phyloP scores from a whole-genome alignment of 75 land plant genomes.

The Pinus taeda region DNA sequence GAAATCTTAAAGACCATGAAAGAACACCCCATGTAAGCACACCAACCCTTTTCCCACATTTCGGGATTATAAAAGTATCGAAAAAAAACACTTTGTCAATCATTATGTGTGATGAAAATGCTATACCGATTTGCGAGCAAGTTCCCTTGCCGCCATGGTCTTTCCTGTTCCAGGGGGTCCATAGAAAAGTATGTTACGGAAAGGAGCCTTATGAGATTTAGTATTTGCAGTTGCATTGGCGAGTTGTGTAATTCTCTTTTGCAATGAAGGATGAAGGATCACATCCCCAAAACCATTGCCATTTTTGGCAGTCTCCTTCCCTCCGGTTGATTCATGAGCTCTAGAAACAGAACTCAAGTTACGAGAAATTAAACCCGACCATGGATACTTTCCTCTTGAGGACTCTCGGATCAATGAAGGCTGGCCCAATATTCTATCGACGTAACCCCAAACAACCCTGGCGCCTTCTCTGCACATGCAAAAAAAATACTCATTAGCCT shows the following conservation, averaged over 20 bases:
- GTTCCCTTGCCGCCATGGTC: constrained; percentile 94
- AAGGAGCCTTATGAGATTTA: constrained; percentile 87
- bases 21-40: no score
- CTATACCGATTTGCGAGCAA: constrained; percentile 85
- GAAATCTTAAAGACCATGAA: no score
- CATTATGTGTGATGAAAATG: no score
- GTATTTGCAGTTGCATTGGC: constrained; percentile 91
- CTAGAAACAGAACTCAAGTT: constrained; percentile 14
- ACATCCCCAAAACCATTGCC: constrained; percentile 55
- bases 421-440: constrained; percentile 92
- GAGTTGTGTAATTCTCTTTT: constrained; percentile 78
- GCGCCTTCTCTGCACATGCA: constrained; percentile 79
- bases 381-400: constrained; percentile 83
- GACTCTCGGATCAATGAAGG: constrained; percentile 95
- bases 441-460: constrained; percentile 86
- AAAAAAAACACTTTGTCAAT: no score
- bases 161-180: constrained; percentile 99
- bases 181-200: constrained; percentile 96
- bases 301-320: constrained; percentile 19
- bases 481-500: background rate
- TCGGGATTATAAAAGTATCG: no score
- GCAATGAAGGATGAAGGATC: constrained; percentile 78
- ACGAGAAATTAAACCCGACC: constrained; percentile 49
- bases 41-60: no score
- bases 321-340: constrained; percentile 20